Conservation (phyloP, 2,329 filamentous ascomycete species). For the Cyphellophora europaea region DNA sequence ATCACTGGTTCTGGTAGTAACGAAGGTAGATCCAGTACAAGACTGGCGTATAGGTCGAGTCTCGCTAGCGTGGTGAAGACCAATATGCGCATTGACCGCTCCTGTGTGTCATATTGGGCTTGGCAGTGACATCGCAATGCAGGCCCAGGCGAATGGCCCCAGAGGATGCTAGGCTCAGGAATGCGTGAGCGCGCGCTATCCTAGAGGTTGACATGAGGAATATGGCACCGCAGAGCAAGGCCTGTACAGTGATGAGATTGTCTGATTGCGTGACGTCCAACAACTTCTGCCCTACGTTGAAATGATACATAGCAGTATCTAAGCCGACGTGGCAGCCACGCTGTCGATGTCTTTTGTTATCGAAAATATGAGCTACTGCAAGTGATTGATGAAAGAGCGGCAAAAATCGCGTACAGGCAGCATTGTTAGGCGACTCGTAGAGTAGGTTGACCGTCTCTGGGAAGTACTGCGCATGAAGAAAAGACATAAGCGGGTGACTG, state of each 20-base stretch:
- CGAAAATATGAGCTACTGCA: slow-evolving; percentile 9
- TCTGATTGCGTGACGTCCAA: slow-evolving; percentile 10
- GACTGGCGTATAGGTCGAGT: slow-evolving; percentile 12
- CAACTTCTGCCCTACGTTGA: slow-evolving; percentile 5
- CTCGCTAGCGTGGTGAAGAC: slow-evolving; percentile 10
- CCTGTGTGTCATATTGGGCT: slow-evolving; percentile 6
- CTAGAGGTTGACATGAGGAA: slow-evolving; percentile 14
- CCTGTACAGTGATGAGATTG: slow-evolving; percentile 11
- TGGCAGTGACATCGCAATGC: slow-evolving; percentile 6
- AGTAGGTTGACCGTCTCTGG: slow-evolving; percentile 9
- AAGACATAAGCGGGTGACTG: slow-evolving; percentile 12
- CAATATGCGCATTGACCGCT: too few species aligned
- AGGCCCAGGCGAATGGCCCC: slow-evolving; percentile 11
- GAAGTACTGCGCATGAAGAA: slow-evolving; percentile 11
- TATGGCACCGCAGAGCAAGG: slow-evolving; percentile 8
- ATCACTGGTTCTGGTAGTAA: too few species aligned
- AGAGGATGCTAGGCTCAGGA: slow-evolving; percentile 12
- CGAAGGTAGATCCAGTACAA: slow-evolving; percentile 13
- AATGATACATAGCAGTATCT: slow-evolving; percentile 11
- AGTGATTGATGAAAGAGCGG: slow-evolving; percentile 11
- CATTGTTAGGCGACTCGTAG: slow-evolving; percentile 11
- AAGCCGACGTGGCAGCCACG: slow-evolving; percentile 10
- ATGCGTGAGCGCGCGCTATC: slow-evolving; percentile 11
- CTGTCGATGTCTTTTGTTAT: slow-evolving; percentile 7
- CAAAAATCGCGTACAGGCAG: slow-evolving; percentile 6